Base-by-base conservation (phyloP, 495 filamentous ascomycete species). In the Halenospora varia region DNA sequence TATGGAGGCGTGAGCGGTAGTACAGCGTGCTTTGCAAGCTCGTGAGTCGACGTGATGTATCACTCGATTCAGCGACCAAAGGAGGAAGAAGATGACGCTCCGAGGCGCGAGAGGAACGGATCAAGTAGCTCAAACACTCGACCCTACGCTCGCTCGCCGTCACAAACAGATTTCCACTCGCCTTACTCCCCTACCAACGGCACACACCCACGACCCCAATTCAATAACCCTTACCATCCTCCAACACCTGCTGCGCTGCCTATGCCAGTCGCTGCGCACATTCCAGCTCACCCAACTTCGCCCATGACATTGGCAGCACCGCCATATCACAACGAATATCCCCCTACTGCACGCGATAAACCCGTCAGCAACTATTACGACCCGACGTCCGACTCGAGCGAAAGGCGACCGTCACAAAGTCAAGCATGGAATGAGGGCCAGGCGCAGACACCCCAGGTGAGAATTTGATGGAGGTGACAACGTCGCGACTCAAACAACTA, bases 291-390 rank as follows among this genome's bases (percentile, higher is more conserved):
- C 25, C 62, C 55, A 39, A 51, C 59, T 25, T 64, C 62, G 55
- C 62, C 62, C 23, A 44, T 59, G 19, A 50, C 58, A 2, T 23
- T 59, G 41, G 57, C 59, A 2, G 41, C 52, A 2, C 48, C 59
- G 1, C 17, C 50, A 35, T 64, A 66, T 58, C 52, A 56, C 11
- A 53, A 29, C 26, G 64, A 63, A 15, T 62, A 60, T 42, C 58
- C 57, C 25, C 53, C 57, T 35, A 45, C 62, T 23, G 42, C 64
- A 23, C 75, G 73, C 66, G 77, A 81, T 47, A 78, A 78, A 61
- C 60, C 71, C 20, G 53, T 71, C 29, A 72, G 76, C 56, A 75
- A 73, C 62, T 81, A 80, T 66, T 83, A 83, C 70, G 80, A 83
- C 58, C 80, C 79, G 23, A 78, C 77, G 19, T 75, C 77, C 17